Evolutionary conservation across 2,329 filamentous ascomycete genomes (phyloP).

Genomic region (Penicillium corylophilum): DNA sequence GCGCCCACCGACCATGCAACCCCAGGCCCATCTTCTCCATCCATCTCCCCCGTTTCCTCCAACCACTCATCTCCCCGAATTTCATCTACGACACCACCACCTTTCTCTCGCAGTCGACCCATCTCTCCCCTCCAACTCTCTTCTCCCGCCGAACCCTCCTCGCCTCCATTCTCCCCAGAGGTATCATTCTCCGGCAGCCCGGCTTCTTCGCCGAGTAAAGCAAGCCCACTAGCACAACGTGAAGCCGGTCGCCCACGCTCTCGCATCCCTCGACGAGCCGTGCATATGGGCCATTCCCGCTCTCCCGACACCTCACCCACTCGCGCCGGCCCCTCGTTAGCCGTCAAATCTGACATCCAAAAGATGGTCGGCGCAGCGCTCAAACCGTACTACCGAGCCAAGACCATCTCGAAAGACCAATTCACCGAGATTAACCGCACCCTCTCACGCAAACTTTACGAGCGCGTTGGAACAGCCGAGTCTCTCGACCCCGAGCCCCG

Average conservation of each 20-base stretch:
- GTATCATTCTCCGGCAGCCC: conserved; percentile 65
- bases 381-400: conserved; percentile 77
- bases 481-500: conserved; percentile 65
- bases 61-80: conserved; percentile 41
- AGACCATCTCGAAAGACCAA: conserved; percentile 79
- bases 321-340: conserved; percentile 66
- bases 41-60: conserved; percentile 42
- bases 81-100: conserved; percentile 41
- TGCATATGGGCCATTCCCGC: conserved; percentile 28
- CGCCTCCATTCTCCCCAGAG: conserved; percentile 62
- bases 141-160: conserved; percentile 31
- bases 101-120: conserved; percentile 32
- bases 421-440: conserved; percentile 90
- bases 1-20: conserved; percentile 37
- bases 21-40: conserved; percentile 43
- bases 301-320: conserved; percentile 68
- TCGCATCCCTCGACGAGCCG: conserved; percentile 26
- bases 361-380: conserved; percentile 81
- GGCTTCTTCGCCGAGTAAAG: conserved; percentile 18
- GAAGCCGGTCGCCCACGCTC: conserved; percentile 19
- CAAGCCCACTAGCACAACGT: conserved; percentile 11
- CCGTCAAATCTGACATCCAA: conserved; percentile 84
- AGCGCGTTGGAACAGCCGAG: conserved; percentile 55
- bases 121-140: conserved; percentile 38
- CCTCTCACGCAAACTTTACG: conserved; percentile 86